Base-by-base conservation (phyloP, 164 flowering plant species). In the Aristolochia fimbriata region DNA sequence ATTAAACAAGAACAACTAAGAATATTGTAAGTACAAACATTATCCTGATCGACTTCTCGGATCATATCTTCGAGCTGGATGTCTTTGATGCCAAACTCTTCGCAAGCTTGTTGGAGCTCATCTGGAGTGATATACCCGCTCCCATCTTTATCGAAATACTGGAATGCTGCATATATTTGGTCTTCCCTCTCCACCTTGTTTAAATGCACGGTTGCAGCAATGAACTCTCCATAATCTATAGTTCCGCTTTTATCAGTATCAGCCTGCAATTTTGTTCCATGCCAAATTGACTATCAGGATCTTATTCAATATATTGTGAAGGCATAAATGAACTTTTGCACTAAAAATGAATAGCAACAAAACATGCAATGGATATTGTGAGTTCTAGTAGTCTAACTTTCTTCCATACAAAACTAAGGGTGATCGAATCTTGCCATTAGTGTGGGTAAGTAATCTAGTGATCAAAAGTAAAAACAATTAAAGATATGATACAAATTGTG, bases 31-130 rank as follows among this genome's bases (percentile, higher is more conserved):
- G 12, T 15, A 47, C 71, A 57, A 31, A 69, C 67, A 59, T 64
- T 69, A 58, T 69, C 68, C 63, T 69, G 68, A 55, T 69, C 71
- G 15, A 63, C 71, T 63, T 69, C 71, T 24, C 55, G 64, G 62
- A 69, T 69, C 64, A 69, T 47, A 14, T 69, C 71, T 50, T 69
- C 71, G 17, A 69, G 60, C 16, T 55, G 51, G 43, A 33, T 49
- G 27, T 69, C 64, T 43, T 59, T 63, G 31, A 69, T 63, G 31
- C 71, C 71, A 54, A 69, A 69, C 57, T 69, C 71, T 43, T 69
- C 68, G 41, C 71, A 69, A 9, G 67, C 71, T 58, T 68, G 71
- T 52, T 68, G 71, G 41, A 68, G 66, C 58, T 68, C 66, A 58
- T 68, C 71, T 45, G 47, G 48, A 21, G 71, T 68, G 57, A 68